These are phyloP conservation scores for Axilococcus clingmanii DNA, from an alignment of 139 green algal species.

Conservation along the genomic window DNA sequence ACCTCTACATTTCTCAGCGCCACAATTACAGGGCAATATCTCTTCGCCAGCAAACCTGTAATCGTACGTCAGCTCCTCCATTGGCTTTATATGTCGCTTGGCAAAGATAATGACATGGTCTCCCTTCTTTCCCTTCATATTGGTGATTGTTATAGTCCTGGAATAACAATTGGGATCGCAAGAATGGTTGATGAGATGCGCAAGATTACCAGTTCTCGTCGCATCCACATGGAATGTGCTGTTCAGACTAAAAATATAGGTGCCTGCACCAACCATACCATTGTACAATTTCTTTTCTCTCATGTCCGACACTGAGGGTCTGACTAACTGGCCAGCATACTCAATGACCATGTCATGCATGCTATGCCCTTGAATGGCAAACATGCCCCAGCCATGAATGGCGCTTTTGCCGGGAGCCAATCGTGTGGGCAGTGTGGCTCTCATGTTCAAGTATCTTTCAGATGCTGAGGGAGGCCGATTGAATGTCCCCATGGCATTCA, in stretches of 20 bases:
- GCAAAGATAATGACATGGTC: slow-evolving; percentile 72
- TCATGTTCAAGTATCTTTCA: slow-evolving; percentile 28
- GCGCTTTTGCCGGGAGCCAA: slow-evolving; percentile 61
- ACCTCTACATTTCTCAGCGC: slow-evolving; percentile 40
- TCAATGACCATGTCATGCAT: slow-evolving; percentile 58
- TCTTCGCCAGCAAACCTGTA: slow-evolving; percentile 41
- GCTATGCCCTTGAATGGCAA: slow-evolving; percentile 46
- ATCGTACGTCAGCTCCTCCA: slow-evolving; percentile 50
- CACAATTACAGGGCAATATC: slow-evolving; percentile 69
- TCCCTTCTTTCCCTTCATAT: slow-evolving; percentile 1
- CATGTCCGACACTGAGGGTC: slow-evolving; percentile 37
- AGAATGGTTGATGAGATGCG: slow-evolving; percentile 87
- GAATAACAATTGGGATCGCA: slow-evolving; percentile 73
- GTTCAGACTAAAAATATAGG: slow-evolving; percentile 76
- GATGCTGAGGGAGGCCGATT: background rate
- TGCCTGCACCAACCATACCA: slow-evolving; percentile 68
- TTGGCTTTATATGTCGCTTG: slow-evolving; percentile 25
- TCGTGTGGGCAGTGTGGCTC: slow-evolving; percentile 8
- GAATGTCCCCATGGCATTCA: background rate
- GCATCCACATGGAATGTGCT: slow-evolving; percentile 46
- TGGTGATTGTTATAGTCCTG: slow-evolving; percentile 38
- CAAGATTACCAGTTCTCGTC: slow-evolving; percentile 61
- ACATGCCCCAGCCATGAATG: slow-evolving; percentile 75
- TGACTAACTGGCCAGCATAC: slow-evolving; percentile 55
- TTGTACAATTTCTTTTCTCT: slow-evolving; percentile 62